These are phyloP conservation scores for Neurospora intermedia DNA, from an alignment of 495 filamentous ascomycete genomes.

Conservation along the genomic window DNA sequence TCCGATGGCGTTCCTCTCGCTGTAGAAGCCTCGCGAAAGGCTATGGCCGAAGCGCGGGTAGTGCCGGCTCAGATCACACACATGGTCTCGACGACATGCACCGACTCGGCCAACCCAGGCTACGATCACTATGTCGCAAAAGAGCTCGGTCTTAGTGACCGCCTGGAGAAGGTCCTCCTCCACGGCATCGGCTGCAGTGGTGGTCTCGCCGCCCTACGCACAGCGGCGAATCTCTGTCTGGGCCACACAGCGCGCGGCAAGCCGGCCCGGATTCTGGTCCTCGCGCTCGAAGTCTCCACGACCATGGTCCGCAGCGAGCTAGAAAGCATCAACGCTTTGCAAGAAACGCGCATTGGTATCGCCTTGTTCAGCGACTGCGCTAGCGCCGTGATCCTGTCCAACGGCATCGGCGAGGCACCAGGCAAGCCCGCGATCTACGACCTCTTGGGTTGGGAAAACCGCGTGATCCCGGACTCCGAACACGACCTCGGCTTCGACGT, in stretches of 20 bases:
- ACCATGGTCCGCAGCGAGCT: constrained; percentile 48
- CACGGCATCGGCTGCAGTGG: constrained; percentile 57
- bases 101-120: constrained; percentile 57
- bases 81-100: constrained; percentile 55
- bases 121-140: constrained; percentile 54
- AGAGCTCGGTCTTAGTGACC: constrained; percentile 36
- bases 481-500: constrained; percentile 49
- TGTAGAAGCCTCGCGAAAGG: constrained; percentile 45
- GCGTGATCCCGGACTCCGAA: constrained; percentile 44
- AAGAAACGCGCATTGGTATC: constrained; percentile 46
- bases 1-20: constrained; percentile 49
- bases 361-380: constrained; percentile 57
- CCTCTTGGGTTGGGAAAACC: constrained; percentile 49
- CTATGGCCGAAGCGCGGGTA: constrained; percentile 43
- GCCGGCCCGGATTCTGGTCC: constrained; percentile 45
- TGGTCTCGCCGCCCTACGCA: constrained; percentile 50
- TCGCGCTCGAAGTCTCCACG: constrained; percentile 52
- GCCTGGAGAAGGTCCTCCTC: constrained; percentile 47
- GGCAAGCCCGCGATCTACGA: constrained; percentile 34
- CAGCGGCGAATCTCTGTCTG: constrained; percentile 49
- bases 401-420: constrained; percentile 31
- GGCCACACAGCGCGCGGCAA: constrained; percentile 41
- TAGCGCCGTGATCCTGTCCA: constrained; percentile 47
- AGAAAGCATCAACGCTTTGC: constrained; percentile 39
- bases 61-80: constrained; percentile 47